Percentiles rank a stretch among this genome's conserved stretches.
Evolutionary conservation across 1,284 basidiomycete species (phyloP).

Genomic region (Agaricales sp.): DNA sequence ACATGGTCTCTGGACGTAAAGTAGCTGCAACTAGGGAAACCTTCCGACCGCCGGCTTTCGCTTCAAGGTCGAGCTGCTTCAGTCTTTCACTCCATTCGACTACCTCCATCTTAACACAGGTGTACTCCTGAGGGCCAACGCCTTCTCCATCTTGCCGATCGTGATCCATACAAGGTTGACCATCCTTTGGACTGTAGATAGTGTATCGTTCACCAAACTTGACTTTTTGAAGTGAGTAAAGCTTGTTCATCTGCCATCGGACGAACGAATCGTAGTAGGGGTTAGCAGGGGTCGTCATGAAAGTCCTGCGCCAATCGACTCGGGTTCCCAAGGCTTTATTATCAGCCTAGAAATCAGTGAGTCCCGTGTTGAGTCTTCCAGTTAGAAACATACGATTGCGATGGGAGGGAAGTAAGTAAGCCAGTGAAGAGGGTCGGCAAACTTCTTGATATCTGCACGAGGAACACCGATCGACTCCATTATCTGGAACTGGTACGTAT

Average conservation of each 20-base stretch:
- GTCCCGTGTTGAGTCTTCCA: too few relatives aligned
- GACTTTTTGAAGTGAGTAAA: constrained; percentile 80
- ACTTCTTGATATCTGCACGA: constrained; percentile 86
- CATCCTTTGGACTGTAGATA: constrained; percentile 98
- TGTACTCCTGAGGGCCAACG: constrained; percentile 94
- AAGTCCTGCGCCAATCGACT: constrained; percentile 95
- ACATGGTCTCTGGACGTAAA: constrained; percentile 96
- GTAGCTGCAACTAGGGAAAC: constrained; percentile 94
- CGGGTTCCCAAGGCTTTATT: constrained; percentile 84
- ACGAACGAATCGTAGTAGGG: constrained; percentile 98
- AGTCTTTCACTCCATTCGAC: constrained; percentile 67
- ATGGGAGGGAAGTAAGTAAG: constrained; percentile 95
- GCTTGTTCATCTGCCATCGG: constrained; percentile 97
- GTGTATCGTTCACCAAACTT: constrained; percentile 99
- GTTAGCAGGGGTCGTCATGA: constrained; percentile 93
- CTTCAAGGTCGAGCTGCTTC: constrained; percentile 55
- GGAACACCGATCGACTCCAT: constrained; percentile 92
- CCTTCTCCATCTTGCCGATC: constrained; percentile 95
- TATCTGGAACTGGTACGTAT: constrained; percentile 98
- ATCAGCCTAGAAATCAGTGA: constrained; percentile 46
- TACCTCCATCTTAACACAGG: constrained; percentile 92
- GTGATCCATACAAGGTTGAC: constrained; percentile 99
- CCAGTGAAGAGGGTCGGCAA: constrained; percentile 93
- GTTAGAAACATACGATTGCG: constrained; percentile 55
- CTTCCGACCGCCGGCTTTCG: constrained; percentile 54